Base-by-base conservation (phyloP, 768 basidiomycete species). In the Leccinum variicolor region DNA sequence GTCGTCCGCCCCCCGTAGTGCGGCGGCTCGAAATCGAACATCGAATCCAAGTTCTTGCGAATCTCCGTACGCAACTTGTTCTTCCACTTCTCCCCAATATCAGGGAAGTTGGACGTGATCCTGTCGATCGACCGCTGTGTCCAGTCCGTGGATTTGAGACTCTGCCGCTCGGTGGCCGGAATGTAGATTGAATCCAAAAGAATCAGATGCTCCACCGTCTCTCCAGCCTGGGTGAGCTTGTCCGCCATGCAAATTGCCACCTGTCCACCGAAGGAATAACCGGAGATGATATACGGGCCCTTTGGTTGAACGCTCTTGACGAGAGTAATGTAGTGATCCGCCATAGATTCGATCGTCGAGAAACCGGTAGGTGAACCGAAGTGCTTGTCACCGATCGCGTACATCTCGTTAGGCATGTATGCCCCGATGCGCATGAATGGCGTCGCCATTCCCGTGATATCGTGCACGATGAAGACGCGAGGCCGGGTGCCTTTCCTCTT, bases 381-480 rank as follows among this genome's bases (percentile, higher is more conserved):
- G 55, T 71, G 65, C 28, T 64, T 67, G 61, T 71, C 69, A 26
- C 69, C 70, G 23, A 71, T 71, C n/a, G 70, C 69, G 31, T 70
- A 71, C 64, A 71, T 67, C 64, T 71, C 69, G 47, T 59, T 69
- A 1, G 69, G 67, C 69, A 70, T 70, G 57, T 62, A 70, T 21
- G 69, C 66, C 6, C 69, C 70, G 25, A 70, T 69, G 13, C 69
- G 66, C 69, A 70, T 70, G 58, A 67, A 71, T 3, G 69, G 69
- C 2, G 69, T 70, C 8, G 66, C 69, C 67, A 70, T 71, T 36
- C 69, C 69, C 3, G 69, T 70, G 59, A 70, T 64, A 45, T 70
- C 69, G 60, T 70, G 69, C n/a, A 70, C 66, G 51, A 70, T 55
- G 50, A 69, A 70, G 52, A 70, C 2, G 15, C 66, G 68, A 31